Evolutionary conservation across 2,329 filamentous ascomycete genomes (phyloP), one percentile per base, ranked within the genome.

Genomic region (Xylariaceae sp.): DNA sequence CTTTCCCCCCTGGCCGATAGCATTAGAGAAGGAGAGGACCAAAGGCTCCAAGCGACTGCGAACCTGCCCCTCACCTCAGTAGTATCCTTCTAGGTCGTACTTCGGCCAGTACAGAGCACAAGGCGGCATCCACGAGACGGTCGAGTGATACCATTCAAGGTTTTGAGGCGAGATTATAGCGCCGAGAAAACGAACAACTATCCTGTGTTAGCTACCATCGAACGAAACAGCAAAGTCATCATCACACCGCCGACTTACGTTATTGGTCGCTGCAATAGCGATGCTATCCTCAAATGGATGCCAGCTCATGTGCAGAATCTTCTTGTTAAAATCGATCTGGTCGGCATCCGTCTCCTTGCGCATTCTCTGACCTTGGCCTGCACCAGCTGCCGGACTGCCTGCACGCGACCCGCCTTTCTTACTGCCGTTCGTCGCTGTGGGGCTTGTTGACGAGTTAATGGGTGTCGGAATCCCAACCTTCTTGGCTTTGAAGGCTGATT

Each of bases 261-360:
- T 98, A 76, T 98, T 98, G 51, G 93, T 98, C 47, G 93, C 93
- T 55, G 93, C 93, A 73, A 98, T 98, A 43, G 93, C 93, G 70
- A 98, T 98, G 72, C 91, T 97, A 71, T 98, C 91, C 70, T 98
- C 93, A 60, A 94, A 96, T 37, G 93, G 93, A 81, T 98, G 93
- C 93, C 93, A 98, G 71, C 91, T 97, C 93, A 98, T 98, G 67
- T 98, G 93, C 63, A 98, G 66, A 59, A 98, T 98, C 80, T 98
- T 98, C 80, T 97, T 98, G 78, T 97, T 97, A 70, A 97, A 98
- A 68, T 98, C 93, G 67, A 97, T 97, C 72, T 97, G 91, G 66
- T 98, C 91, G 44, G 93, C 93, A 67, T 98, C 93, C 39, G 93
- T 98, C 73, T 98, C 93, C 72, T 96, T 97, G 61, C 90, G 85